A percentile compares a stretch with the other conserved stretches of the same genome.
These are phyloP conservation scores for Cladorrhinum sp. DNA, from an alignment of 2,329 filamentous ascomycete species.

Conservation along the genomic window DNA sequence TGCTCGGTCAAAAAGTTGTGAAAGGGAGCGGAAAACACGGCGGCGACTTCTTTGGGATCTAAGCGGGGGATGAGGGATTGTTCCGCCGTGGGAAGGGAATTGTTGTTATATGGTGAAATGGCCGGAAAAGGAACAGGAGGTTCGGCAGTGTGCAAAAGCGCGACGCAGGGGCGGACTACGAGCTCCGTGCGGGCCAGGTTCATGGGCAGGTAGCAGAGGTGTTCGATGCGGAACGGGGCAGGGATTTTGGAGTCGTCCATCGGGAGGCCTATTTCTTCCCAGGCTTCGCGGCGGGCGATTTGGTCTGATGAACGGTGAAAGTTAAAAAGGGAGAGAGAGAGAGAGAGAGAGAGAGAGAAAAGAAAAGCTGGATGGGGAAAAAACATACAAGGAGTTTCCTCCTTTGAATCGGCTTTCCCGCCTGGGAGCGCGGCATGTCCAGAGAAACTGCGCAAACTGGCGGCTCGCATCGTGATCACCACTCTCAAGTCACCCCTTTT, in stretches of 20 bases:
- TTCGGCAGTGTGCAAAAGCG: slow-evolving; percentile 67
- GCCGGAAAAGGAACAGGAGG: slow-evolving; percentile 25
- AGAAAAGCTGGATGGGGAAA: too few relatives aligned
- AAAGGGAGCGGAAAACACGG: slow-evolving; percentile 88
- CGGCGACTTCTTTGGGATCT: slow-evolving; percentile 87
- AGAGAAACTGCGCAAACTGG: slow-evolving; percentile 64
- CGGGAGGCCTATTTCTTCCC: slow-evolving; percentile 89
- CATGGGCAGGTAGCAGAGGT: slow-evolving; percentile 79
- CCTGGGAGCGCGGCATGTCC: slow-evolving; percentile 86
- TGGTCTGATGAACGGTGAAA: slow-evolving; percentile 52
- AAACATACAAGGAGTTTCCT: slow-evolving; percentile 58
- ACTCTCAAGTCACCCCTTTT: slow-evolving; percentile 71
- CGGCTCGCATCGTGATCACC: slow-evolving; percentile 66
- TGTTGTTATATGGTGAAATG: not conserved
- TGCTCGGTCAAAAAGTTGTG: slow-evolving; percentile 67
- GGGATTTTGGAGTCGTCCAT: slow-evolving; percentile 66
- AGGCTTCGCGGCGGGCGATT: slow-evolving; percentile 84
- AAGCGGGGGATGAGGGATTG: slow-evolving; percentile 73
- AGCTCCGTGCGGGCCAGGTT: slow-evolving; percentile 71
- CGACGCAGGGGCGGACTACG: slow-evolving; percentile 72
- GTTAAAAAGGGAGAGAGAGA: not conserved
- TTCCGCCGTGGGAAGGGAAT: slow-evolving; percentile 51
- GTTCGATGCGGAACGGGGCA: slow-evolving; percentile 72
- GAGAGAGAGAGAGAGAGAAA: not conserved
- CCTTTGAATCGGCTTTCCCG: slow-evolving; percentile 61